Evolutionary conservation across 495 filamentous ascomycete genomes (phyloP), one percentile per base, ranked within the genome.

Genomic region (Gamarada debralockiae): DNA sequence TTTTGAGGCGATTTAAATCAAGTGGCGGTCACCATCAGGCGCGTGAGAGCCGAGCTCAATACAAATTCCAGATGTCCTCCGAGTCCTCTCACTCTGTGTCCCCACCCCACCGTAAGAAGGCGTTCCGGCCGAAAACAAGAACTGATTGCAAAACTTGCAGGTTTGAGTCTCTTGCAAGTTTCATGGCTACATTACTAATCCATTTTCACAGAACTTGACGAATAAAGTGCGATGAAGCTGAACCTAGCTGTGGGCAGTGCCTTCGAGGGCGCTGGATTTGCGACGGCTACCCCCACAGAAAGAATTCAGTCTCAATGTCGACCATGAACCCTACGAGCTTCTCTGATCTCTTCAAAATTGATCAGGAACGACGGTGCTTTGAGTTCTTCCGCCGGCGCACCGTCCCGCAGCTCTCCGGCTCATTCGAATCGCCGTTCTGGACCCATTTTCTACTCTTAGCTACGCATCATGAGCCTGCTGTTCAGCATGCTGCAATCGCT

Each of bases 341-440:
- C 14, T 10, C 44, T 4, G 20, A 41, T 24, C 38, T 48, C 15
- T 31, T 55, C 23, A 62, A 47, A 1, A 65, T 47, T 39, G 56
- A 57, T 14, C 39, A 36, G 22, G 50, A 44, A 23, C 18, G 31
- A 31, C 24, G 50, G 4, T 44, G 22, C n/a, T 53, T 74, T 24
- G 57, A 65, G 53, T 73, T 68, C 62, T 80, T 80, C 48, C 65
- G 59, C n/a, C 40, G 44, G 8, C 64, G 67, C 17, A 79, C 71
- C 7, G 52, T 58, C 2, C 55, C 60, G 10, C 73, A 72, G 22
- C 51, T 82, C 14, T 70, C 67, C 10, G 71, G 74, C 8, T 54
- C 60, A n/a, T 80, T 79, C 54, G 59, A 58, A 38, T 73, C 66
- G 4, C 52, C 38, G 0, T 71, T 79, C 24, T 80, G 76, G 78